phyloP scores from a whole-genome alignment of 1,284 basidiomycete genomes.

The Sporisorium sorghi region DNA sequence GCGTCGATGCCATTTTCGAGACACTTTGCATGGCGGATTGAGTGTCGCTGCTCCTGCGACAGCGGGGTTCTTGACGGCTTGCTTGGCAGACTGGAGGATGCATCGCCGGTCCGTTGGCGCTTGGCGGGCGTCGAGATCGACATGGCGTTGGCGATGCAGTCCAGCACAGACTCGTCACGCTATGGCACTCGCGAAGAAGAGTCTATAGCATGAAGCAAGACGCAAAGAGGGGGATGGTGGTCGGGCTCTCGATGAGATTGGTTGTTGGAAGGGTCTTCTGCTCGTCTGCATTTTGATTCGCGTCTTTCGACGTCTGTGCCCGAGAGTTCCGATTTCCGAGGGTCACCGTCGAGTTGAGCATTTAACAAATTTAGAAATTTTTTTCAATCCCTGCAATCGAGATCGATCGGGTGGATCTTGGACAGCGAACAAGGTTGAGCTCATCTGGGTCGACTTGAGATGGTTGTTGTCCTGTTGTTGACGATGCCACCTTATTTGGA shows the following conservation, averaged over 20 bases:
- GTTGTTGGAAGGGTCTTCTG: neutral
- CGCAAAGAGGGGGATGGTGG: neutral
- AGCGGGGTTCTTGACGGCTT: constrained; percentile 5
- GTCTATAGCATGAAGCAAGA: neutral
- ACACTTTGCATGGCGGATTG: constrained; percentile 30
- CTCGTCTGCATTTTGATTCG: neutral
- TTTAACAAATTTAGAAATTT: neutral
- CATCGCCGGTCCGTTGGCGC: constrained; percentile 21
- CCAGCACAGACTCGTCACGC: neutral
- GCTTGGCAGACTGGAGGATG: constrained; percentile 1
- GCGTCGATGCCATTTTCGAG: constrained; percentile 26
- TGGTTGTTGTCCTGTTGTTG: no score
- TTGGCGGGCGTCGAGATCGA: constrained; percentile 32
- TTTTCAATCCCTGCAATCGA: no score
- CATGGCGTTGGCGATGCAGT: constrained; percentile 13
- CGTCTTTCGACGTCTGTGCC: neutral
- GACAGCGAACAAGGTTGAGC: no score
- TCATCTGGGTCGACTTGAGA: no score
- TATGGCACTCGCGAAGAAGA: no score
- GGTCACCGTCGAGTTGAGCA: no score
- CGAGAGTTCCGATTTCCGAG: constrained; percentile 3
- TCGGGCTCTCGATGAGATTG: neutral
- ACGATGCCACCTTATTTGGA: no score
- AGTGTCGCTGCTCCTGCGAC: constrained; percentile 19
- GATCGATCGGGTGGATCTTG: no score